Evolutionary conservation across 2,329 filamentous ascomycete genomes (phyloP), one percentile per base, ranked within the genome.

Genomic region (Blastomyces silverae): DNA sequence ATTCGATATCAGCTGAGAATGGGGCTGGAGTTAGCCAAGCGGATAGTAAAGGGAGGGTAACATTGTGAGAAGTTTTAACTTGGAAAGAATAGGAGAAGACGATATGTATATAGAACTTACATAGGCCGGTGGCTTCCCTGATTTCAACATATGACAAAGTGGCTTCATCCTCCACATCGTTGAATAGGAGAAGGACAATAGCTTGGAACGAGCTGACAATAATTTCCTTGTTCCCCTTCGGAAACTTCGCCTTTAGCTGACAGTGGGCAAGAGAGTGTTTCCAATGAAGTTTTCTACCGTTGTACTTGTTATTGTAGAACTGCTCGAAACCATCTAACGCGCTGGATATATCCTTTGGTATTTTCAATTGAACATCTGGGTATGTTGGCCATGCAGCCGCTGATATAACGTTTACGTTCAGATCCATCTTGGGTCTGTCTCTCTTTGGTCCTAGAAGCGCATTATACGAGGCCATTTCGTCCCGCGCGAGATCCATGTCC

Each of bases 191-290:
- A 4, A 99, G 83, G 0, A 97, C 90, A 60, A 95, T 87, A 2
- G 93, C 93, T 77, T 99, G 95, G 76, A 93, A 96, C 3, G 89
- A 91, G 48, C 90, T 94, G 63, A 99, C 91, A 0, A 95, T 85
- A 20, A 99, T 82, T 73, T 99, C 93, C 74, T 97, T 97, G 56
- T 84, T 77, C 0, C 90, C 91, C 71, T 87, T 90, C 28, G 87
- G 83, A 74, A 97, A 99, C 7, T 81, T 83, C 3, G 91, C 92
- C 70, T 87, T 89, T 69, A 99, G 81, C 68, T 93, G 87, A 73
- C 92, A 96, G 74, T 97, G 92, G 3, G 91, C 91, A n/a, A 99
- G 84, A 17, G 89, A 86, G 75, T 97, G 92, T 75, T 96, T 96
- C 92, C 94, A 99, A 2, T 87, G 87, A 48, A 99, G 82, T 64